Percentiles rank a stretch among this genome's conserved stretches.
Conservation (phyloP, 73 alveolate species). For the Paramecium primaurelia region DNA sequence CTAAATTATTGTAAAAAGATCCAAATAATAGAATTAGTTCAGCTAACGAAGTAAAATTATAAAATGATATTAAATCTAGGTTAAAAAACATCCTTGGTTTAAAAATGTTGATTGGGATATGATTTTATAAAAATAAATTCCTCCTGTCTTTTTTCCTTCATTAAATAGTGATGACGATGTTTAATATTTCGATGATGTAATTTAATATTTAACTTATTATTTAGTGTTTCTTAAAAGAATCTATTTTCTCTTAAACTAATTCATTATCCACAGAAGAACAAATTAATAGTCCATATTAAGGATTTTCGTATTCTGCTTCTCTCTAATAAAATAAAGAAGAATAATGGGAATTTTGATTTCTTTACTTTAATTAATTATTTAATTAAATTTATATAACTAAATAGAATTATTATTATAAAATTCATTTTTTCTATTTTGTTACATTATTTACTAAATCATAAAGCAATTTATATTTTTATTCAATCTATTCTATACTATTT, state of each 20-base stretch:
- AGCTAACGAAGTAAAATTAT: constrained; percentile 28
- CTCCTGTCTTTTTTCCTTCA: not conserved
- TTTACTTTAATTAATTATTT: not conserved
- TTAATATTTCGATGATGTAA: constrained; percentile 24
- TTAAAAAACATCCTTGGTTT: constrained; percentile 40
- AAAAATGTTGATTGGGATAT: not conserved
- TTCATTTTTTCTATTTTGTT: not conserved
- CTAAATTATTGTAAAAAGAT: constrained; percentile 45
- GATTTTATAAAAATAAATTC: not conserved
- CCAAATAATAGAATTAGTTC: constrained; percentile 51
- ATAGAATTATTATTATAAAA: not conserved
- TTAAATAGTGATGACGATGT: constrained; percentile 19
- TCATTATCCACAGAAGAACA: not conserved
- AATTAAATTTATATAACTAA: not conserved
- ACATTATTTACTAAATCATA: not conserved
- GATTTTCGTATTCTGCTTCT: constrained; percentile 12
- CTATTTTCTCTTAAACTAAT: not conserved
- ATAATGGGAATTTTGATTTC: constrained; percentile 10
- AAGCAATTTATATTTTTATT: not conserved
- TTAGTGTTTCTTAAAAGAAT: not conserved
- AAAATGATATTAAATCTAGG: not conserved
- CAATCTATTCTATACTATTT: not conserved
- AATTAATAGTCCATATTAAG: not conserved
- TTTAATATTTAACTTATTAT: not conserved
- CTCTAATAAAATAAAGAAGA: not conserved